phyloP scores from a whole-genome alignment of 352 stramenopile species.

The Pythium monospermum region DNA sequence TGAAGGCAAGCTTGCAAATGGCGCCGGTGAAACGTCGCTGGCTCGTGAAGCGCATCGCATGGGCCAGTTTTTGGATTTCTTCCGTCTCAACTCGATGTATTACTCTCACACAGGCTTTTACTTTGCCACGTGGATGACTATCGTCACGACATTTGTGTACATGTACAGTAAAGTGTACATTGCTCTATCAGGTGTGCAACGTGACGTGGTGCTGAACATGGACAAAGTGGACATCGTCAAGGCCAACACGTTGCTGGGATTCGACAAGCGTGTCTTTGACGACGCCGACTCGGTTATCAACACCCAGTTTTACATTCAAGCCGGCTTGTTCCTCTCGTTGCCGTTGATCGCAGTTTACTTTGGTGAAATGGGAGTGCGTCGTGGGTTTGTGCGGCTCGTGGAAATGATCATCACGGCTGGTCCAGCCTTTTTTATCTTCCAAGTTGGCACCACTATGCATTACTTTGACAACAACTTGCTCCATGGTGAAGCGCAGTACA shows the following conservation, averaged over 20 bases:
- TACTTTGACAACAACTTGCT: conserved; percentile 85
- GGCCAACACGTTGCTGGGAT: conserved; percentile 42
- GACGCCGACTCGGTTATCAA: conserved; percentile 69
- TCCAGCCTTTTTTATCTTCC: conserved; percentile 77
- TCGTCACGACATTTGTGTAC: conserved; percentile 85
- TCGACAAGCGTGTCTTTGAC: conserved; percentile 56
- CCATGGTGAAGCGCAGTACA: conserved; percentile 75
- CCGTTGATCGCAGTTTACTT: conserved; percentile 79
- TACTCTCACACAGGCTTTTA: conserved; percentile 87
- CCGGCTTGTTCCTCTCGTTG: conserved; percentile 72
- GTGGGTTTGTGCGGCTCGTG: conserved; percentile 65
- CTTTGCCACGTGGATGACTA: conserved; percentile 84
- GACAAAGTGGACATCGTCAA: conserved; percentile 66
- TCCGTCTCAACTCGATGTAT: conserved; percentile 84
- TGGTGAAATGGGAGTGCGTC: conserved; percentile 63
- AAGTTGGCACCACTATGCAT: conserved; percentile 80
- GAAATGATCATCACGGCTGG: conserved; percentile 76
- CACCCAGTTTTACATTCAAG: conserved; percentile 84
- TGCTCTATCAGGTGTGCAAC: conserved; percentile 62
- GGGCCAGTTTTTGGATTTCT: conserved; percentile 85
- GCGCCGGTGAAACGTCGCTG: conserved; percentile 71
- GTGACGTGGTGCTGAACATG: conserved; percentile 71
- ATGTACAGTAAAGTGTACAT: conserved; percentile 86
- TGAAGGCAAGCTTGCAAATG: conserved; percentile 81
- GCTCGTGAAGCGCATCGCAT: conserved; percentile 78